Conservation (phyloP, 73 alveolate species). For the Symbiodinium natans region DNA sequence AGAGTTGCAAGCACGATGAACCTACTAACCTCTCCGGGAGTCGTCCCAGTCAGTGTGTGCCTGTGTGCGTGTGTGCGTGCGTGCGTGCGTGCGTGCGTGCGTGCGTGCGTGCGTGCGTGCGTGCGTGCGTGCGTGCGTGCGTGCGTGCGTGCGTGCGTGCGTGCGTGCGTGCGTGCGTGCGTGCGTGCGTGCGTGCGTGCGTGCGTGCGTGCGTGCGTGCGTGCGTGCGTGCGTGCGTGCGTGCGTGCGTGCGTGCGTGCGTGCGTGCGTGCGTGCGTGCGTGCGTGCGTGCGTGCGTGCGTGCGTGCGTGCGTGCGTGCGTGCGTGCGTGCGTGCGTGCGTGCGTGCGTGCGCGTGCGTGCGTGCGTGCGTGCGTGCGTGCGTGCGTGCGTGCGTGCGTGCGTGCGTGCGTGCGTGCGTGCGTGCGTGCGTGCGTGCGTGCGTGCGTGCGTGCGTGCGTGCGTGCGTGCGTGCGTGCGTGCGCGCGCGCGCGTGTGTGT, state of each 20-base stretch:
- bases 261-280: background rate
- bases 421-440: background rate
- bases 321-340: background rate
- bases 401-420: background rate
- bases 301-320: background rate
- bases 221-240: background rate
- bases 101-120: background rate
- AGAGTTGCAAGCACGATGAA: too few relatives aligned
- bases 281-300: background rate
- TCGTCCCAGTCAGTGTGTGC: background rate
- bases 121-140: background rate
- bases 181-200: background rate
- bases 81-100: background rate
- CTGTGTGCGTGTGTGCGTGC: background rate
- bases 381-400: background rate
- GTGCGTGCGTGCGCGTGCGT: background rate
- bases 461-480: background rate
- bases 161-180: background rate
- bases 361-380: background rate
- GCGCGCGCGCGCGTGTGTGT: background rate
- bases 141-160: background rate
- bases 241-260: background rate
- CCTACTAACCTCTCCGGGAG: too few relatives aligned
- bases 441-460: background rate
- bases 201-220: background rate